Conservation (phyloP, 2,329 filamentous ascomycete species). For the Penicillium sp. region DNA sequence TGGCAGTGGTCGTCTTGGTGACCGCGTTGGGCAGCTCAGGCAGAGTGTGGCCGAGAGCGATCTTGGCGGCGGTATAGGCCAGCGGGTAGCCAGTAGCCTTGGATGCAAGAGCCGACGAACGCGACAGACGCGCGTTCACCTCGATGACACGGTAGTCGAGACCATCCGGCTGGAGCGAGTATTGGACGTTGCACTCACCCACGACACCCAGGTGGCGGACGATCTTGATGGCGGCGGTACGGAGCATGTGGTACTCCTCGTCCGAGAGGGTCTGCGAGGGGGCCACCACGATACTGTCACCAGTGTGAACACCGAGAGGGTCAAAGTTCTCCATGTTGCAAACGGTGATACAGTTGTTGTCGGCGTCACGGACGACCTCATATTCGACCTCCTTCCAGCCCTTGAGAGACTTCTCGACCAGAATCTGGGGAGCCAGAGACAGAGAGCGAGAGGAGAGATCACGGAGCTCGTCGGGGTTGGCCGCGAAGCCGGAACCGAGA, state of each 20-base stretch:
- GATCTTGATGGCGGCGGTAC: conserved; percentile 95
- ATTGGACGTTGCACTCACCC: conserved; percentile 98
- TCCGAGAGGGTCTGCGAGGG: conserved; percentile 95
- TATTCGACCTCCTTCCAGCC: conserved; percentile 99
- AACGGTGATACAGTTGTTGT: conserved; percentile 98
- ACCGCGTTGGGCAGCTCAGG: conserved; percentile 96
- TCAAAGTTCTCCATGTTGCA: conserved; percentile 99
- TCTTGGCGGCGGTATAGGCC: conserved; percentile 96
- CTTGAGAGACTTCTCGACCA: conserved; percentile 97
- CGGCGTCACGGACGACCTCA: conserved; percentile 92
- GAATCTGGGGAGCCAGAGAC: conserved; percentile 87
- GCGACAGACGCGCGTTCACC: conserved; percentile 96
- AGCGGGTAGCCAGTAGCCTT: conserved; percentile 97
- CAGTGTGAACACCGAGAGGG: conserved; percentile 93
- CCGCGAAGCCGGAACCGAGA: conserved; percentile 91
- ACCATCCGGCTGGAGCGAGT: conserved; percentile 91
- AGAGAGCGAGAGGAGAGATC: conserved; percentile 90
- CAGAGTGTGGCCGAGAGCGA: conserved; percentile 89
- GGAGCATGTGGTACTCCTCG: conserved; percentile 99
- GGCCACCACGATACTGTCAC: conserved; percentile 96
- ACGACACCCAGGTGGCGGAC: conserved; percentile 94
- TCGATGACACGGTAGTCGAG: conserved; percentile 98
- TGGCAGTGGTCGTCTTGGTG: conserved; percentile 96
- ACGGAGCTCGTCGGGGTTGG: conserved; percentile 86
- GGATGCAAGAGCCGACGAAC: conserved; percentile 91